Base-by-base conservation (phyloP, 2,329 filamentous ascomycete genomes). In the Hypoxylon sp. region DNA sequence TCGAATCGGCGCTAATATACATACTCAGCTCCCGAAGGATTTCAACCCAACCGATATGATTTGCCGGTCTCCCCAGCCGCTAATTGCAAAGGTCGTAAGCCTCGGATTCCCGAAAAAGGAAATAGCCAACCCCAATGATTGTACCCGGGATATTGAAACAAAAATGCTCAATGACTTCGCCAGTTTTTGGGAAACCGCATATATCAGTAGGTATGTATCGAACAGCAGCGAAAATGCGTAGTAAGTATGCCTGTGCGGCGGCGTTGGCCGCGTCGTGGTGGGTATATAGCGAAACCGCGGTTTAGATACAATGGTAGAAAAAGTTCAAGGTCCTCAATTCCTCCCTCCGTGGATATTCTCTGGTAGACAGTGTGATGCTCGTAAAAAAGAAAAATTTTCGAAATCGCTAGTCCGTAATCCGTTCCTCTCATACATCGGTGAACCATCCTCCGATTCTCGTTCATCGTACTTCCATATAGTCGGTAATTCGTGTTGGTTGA, bases 281-380 rank as follows among this genome's bases (percentile, higher is more conserved):
- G 69, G 70, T 73, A 74, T 73, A 73, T 70, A 68, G 67, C 69
- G 59, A 72, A 55, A 68, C 65, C 59, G 58, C 56, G 47, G 57
- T 62, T 65, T 64, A 63, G 61, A 65, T 68, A 70, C 64, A 68
- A 65, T 70, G 67, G 51, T 37, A 50, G 37, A 68, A 64, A 61
- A 61, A 64, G 16, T 53, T 54, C 61, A 55, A 57, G 43, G 64
- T 48, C 52, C 60, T 63, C 61, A 48, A 61, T 47, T 58, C 41
- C 43, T 39, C 54, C 45, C 30, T 52, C 53, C 61, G 37, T 64
- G 67, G 52, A 62, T 61, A 43, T 52, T 37, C 52, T 62, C 51
- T 63, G 52, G 47, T 56, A 57, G 29, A 61, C 61, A 47, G 34
- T 61, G 58, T 65, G 30, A 66, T 62, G 60, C 48, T 48, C 55